Evolutionary conservation across 2,329 filamentous ascomycete species (phyloP).

Genomic region (Aureobasidium pullulans): DNA sequence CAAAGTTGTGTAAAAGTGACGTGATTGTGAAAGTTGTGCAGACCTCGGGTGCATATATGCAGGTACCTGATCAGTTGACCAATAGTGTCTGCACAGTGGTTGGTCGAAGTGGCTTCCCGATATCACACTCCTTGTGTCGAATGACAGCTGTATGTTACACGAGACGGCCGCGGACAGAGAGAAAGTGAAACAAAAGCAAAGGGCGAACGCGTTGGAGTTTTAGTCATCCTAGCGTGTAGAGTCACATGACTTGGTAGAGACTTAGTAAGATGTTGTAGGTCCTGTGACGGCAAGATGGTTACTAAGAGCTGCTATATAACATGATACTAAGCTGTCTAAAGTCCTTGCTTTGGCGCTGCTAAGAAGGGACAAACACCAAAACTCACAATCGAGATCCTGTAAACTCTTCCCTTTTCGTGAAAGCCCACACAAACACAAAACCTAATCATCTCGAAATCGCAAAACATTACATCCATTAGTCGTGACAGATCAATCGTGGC

Average conservation of each 20-base stretch:
- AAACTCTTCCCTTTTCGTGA: not conserved
- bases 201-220: not conserved
- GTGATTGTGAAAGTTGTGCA: constrained; percentile 1
- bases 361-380: not conserved
- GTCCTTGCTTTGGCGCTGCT: not conserved
- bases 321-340: not conserved
- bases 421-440: not conserved
- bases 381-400: not conserved
- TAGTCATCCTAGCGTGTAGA: constrained; percentile 5
- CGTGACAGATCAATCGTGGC: not conserved
- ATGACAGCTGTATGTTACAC: not conserved
- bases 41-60: not conserved
- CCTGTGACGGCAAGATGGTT: constrained; percentile 11
- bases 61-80: not conserved
- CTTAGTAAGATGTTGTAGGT: constrained; percentile 13
- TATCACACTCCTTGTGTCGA: not conserved
- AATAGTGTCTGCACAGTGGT: not conserved
- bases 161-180: not conserved
- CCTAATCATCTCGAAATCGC: not conserved
- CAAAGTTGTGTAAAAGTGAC: not conserved
- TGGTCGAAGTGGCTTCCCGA: not conserved
- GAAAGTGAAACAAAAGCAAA: not conserved
- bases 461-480: constrained; percentile 1
- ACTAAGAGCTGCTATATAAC: not conserved
- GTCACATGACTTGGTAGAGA: constrained; percentile 10